These are phyloP conservation scores for Hibiscus trionum DNA, from an alignment of 345 rosid genomes.

Conservation along the genomic window DNA sequence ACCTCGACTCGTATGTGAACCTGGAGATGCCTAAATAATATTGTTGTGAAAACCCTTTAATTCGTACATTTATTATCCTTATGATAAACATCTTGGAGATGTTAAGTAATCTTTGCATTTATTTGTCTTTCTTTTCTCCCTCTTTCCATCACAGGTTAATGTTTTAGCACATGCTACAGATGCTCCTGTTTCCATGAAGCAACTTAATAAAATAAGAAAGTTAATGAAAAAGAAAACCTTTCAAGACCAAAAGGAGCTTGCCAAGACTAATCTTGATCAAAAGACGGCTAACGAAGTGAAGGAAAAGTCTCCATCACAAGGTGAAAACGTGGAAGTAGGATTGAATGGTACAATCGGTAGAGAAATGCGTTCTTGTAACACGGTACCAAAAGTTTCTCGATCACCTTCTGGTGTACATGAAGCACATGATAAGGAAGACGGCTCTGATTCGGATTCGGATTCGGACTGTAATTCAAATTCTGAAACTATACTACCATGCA, in stretches of 20 bases:
- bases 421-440: constrained; percentile 24
- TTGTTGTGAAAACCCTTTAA: background rate
- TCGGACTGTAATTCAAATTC: constrained; percentile 42
- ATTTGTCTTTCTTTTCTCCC: background rate
- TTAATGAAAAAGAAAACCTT: constrained; percentile 50
- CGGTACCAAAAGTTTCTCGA: constrained; percentile 32
- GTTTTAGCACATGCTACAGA: constrained; percentile 76
- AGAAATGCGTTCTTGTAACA: constrained; percentile 25
- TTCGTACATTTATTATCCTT: constrained; percentile 7
- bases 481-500: constrained; percentile 28
- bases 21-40: too few species aligned
- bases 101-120: constrained; percentile 9
- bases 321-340: constrained; percentile 25
- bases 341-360: constrained; percentile 23
- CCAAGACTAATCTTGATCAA: constrained; percentile 20
- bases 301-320: constrained; percentile 17
- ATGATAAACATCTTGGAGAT: background rate
- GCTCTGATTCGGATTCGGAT: constrained; percentile 38
- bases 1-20: too few species aligned
- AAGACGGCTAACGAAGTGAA: constrained; percentile 20
- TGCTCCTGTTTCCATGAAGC: constrained; percentile 59
- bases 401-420: constrained; percentile 28
- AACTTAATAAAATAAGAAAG: constrained; percentile 70
- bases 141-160: constrained; percentile 59
- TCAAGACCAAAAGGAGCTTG: constrained; percentile 26